Percentiles rank a stretch among this genome's conserved stretches.
phyloP scores from a whole-genome alignment of 768 basidiomycete species.

The Russula vinacea region DNA sequence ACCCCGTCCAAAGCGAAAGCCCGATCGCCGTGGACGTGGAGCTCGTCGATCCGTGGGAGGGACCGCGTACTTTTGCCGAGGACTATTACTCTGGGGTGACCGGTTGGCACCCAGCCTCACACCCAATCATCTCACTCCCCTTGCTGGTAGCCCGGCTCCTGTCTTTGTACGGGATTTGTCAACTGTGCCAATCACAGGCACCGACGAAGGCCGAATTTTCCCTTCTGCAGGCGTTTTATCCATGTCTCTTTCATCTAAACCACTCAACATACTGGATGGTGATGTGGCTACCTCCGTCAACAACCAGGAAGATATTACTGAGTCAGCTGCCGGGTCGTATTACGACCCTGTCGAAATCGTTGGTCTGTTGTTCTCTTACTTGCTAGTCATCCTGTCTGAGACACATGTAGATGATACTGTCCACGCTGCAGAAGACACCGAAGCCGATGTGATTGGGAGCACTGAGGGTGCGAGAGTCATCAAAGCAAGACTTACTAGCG shows the following conservation, averaged over 20 bases:
- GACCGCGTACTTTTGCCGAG: constrained; percentile 42
- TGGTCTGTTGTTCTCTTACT: constrained; percentile 4
- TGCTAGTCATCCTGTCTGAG: constrained; percentile 6
- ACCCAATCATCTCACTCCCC: constrained; percentile 28
- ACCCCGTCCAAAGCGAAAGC: constrained; percentile 7
- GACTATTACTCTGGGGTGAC: constrained; percentile 49
- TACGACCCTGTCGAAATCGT: neutral
- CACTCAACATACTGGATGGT: neutral
- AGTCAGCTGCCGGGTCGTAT: neutral
- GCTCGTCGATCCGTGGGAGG: constrained; percentile 43
- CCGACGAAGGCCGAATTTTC: neutral
- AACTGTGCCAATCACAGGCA: neutral
- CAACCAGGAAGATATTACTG: neutral
- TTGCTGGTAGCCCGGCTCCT: constrained; percentile 11
- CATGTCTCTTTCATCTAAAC: constrained; percentile 2
- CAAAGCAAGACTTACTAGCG: neutral
- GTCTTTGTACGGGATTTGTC: neutral
- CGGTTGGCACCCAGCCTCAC: constrained; percentile 21
- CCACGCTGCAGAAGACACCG: constrained; percentile 1
- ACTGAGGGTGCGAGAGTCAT: neutral
- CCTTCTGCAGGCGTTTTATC: constrained; percentile 14
- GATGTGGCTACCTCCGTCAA: neutral
- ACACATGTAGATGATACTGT: constrained; percentile 7
- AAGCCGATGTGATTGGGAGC: neutral
- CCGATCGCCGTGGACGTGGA: constrained; percentile 30